Base-by-base conservation (phyloP, 2,329 filamentous ascomycete genomes). In the Cercospora sp. region DNA sequence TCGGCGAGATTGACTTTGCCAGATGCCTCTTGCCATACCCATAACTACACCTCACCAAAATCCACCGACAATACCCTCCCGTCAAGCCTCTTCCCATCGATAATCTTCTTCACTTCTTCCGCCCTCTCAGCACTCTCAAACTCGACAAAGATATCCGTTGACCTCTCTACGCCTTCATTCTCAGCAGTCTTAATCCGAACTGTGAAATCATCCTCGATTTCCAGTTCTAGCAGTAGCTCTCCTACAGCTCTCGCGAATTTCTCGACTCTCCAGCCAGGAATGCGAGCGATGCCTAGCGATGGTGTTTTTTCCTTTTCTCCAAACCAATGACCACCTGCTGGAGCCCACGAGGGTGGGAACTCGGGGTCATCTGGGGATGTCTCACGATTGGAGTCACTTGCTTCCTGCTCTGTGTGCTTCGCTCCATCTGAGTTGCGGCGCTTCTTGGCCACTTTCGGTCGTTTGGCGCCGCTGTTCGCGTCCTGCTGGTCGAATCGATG, bases 241-340 rank as follows among this genome's bases (percentile, higher is more conserved):
- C 45, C 58, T 9, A 64, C 23, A 23, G 55, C 51, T 53, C 10
- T 39, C 16, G 31, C 42, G 42, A 67, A 67, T 33, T 63, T 64
- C 28, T 64, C 60, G 26, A 58, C n/a, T 23, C 65, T 59, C 65
- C 65, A 64, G 16, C 53, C 53, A 55, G 65, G 53, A 30, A 64
- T 67, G 16, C 65, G 60, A 1, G 65, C 65, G 10, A 67, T 64
- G 20, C 60, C 65, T 10, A 67, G 42, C 2, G 57, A 45, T 28
- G 65, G 23, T 12, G 10, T 28, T n/a, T 30, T 26, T 2, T 4
- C 23, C 16, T 26, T 26, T 9, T 59, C 53, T 12, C 30, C 13
- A 6, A 42, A 51, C 28, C 30, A 48, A 9, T 60, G 51, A 20
- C 65, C 65, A 20, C 65, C 65, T 33, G 55, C 60, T 23, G 65